Evolutionary conservation across 768 basidiomycete genomes (phyloP).

Genomic region (Auricularia heimuer): DNA sequence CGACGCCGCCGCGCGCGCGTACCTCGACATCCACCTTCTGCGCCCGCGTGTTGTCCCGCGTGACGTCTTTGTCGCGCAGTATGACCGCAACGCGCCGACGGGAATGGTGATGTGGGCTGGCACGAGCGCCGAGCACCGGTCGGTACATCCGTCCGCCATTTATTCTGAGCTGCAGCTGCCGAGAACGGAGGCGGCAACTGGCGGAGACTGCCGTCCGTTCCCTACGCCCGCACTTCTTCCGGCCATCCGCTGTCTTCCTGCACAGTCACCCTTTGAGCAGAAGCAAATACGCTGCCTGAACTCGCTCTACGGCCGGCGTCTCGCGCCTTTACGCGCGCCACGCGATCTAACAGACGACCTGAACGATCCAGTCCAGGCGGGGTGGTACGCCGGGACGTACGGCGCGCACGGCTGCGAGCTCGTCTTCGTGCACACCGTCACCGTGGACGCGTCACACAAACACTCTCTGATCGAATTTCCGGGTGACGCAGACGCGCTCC

Average conservation of each 20-base stretch:
- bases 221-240: not conserved
- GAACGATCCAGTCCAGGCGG: not conserved
- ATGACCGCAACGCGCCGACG: not conserved
- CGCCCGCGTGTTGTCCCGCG: not conserved
- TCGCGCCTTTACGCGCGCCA: not conserved
- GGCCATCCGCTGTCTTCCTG: not conserved
- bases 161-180: not conserved
- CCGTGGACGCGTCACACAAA: not conserved
- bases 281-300: not conserved
- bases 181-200: not conserved
- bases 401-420: not conserved
- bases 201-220: not conserved
- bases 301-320: not conserved
- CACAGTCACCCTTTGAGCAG: not conserved
- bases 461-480: not conserved
- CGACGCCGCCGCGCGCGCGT: not conserved
- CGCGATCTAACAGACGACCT: not conserved
- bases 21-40: not conserved
- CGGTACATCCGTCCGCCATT: not conserved
- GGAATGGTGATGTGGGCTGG: no score
- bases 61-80: not conserved
- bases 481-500: not conserved
- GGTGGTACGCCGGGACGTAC: not conserved
- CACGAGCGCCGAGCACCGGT: not conserved
- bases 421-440: not conserved